These are phyloP conservation scores for Tricholoma sp. DNA, from an alignment of 768 basidiomycete genomes.

Conservation along the genomic window DNA sequence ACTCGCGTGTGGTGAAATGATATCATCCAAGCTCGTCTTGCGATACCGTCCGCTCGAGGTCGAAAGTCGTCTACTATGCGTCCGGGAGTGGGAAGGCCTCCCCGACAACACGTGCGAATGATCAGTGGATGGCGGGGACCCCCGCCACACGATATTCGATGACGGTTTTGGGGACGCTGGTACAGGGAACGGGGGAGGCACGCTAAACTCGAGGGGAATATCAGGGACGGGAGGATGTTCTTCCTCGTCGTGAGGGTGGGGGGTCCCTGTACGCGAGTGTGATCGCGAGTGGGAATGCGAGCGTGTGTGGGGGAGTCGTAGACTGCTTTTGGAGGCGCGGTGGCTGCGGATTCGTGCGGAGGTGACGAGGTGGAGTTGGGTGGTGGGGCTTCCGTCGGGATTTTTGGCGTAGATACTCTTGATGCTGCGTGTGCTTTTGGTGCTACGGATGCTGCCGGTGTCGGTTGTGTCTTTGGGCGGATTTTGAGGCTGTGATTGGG, in stretches of 20 bases:
- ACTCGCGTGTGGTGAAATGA: conserved; percentile 1
- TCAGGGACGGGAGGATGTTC: conserved; percentile 30
- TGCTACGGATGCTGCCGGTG: conserved; percentile 35
- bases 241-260: conserved; percentile 4
- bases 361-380: conserved; percentile 38
- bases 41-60: conserved; percentile 8
- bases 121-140: background rate
- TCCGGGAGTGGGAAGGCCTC: background rate
- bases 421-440: conserved; percentile 30
- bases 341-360: conserved; percentile 64
- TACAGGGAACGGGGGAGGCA: background rate
- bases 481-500: background rate
- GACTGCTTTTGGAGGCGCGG: conserved; percentile 59
- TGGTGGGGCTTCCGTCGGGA: conserved; percentile 9
- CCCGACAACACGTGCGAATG: background rate
- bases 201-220: conserved; percentile 19
- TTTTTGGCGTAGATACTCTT: conserved; percentile 19
- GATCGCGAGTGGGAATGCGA: conserved; percentile 1
- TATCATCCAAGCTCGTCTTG: conserved; percentile 22
- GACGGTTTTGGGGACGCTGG: conserved; percentile 2
- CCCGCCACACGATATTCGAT: conserved; percentile 6
- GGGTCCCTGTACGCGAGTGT: background rate
- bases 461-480: conserved; percentile 28
- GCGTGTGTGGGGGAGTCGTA: conserved; percentile 45
- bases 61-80: background rate